Evolutionary conservation across 139 green algal species (phyloP).

Genomic region (Spirogloea muscicola): DNA sequence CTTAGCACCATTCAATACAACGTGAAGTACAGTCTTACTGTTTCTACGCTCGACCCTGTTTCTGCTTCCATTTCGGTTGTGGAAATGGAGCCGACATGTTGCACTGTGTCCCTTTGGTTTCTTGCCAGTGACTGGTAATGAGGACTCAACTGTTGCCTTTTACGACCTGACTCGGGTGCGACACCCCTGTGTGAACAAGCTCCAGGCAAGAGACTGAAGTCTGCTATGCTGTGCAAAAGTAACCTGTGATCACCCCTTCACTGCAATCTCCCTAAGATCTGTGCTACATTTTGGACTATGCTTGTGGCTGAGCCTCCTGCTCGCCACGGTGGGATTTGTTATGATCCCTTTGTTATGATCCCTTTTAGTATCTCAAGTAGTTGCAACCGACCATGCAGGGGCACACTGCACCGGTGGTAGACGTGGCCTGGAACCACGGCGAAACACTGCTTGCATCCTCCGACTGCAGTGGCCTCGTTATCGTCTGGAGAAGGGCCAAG

Average conservation of each 20-base stretch:
- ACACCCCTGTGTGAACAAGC: background rate
- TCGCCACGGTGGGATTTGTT: too few species aligned
- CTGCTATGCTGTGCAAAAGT: background rate
- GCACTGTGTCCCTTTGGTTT: too few species aligned
- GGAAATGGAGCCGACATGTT: too few species aligned
- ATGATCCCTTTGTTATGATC: background rate
- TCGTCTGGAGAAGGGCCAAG: too few species aligned
- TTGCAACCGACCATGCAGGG: constrained; percentile 14
- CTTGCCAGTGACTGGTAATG: constrained; percentile 28
- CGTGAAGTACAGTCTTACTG: too few species aligned
- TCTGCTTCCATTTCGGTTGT: background rate
- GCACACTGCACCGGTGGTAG: constrained; percentile 29
- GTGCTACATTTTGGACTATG: background rate
- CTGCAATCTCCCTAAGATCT: background rate
- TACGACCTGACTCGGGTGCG: constrained; percentile 24
- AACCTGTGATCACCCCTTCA: background rate
- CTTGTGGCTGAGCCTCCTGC: background rate
- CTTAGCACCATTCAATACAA: too few species aligned
- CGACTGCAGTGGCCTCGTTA: constrained; percentile 31
- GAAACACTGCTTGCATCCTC: constrained; percentile 35
- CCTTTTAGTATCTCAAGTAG: background rate
- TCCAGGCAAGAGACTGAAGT: background rate
- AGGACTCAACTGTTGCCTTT: constrained; percentile 28
- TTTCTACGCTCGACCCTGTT: background rate
- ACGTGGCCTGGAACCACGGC: constrained; percentile 28